These are phyloP conservation scores for Rhodotorula kratochvilovae DNA, from an alignment of 768 basidiomycete genomes.

Conservation along the genomic window DNA sequence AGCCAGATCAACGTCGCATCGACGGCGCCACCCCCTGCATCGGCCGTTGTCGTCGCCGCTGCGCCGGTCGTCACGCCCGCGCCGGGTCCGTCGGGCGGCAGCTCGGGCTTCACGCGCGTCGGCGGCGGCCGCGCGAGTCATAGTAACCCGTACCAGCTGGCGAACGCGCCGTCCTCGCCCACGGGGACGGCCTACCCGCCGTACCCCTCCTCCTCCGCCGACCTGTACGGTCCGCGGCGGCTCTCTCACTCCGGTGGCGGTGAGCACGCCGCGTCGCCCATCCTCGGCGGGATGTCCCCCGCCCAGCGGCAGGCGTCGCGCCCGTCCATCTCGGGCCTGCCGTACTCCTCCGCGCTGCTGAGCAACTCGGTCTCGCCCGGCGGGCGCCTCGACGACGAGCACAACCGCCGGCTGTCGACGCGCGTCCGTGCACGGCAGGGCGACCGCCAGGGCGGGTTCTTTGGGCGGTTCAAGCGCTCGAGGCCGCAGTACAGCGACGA, in stretches of 20 bases:
- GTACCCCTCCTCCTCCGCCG: constrained; percentile 29
- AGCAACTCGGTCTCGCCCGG: constrained; percentile 33
- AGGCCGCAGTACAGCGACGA: constrained; percentile 25
- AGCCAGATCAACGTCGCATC: constrained; percentile 5
- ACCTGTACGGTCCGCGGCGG: constrained; percentile 22
- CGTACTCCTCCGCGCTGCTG: constrained; percentile 26
- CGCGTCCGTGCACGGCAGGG: neutral
- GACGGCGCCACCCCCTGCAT: neutral
- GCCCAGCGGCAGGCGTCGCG: constrained; percentile 11
- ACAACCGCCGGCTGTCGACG: constrained; percentile 3
- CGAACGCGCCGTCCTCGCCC: neutral
- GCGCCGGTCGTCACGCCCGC: neutral
- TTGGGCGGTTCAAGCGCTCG: constrained; percentile 34
- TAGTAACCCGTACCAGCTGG: constrained; percentile 36
- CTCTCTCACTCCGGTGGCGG: constrained; percentile 13
- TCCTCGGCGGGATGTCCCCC: neutral
- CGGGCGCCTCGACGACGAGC: constrained; percentile 29
- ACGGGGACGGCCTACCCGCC: constrained; percentile 28
- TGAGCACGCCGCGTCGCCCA: constrained; percentile 6
- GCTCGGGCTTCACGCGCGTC: constrained; percentile 33
- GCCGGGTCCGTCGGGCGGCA: neutral
- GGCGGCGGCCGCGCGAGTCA: constrained; percentile 28
- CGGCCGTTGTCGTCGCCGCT: constrained; percentile 18
- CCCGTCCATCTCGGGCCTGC: constrained; percentile 16
- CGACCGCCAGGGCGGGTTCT: constrained; percentile 27